phyloP scores from a whole-genome alignment of 441 rosid species.

The Brassica hybrid region DNA sequence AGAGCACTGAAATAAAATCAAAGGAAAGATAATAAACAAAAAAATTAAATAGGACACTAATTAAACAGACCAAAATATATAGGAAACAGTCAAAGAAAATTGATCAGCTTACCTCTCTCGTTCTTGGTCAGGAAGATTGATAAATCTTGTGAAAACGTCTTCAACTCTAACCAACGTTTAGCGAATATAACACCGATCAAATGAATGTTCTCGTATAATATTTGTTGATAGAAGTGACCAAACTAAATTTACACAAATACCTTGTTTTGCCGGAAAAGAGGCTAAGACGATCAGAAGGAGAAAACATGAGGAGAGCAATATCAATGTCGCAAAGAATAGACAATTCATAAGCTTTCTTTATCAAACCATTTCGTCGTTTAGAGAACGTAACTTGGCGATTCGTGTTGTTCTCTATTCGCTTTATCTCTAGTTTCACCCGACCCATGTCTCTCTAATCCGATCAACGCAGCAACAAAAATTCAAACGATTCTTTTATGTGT shows the following conservation, averaged over 20 bases:
- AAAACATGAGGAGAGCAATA: conserved; percentile 69
- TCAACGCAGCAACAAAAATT: not conserved
- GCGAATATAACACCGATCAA: not conserved
- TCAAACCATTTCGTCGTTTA: conserved; percentile 75
- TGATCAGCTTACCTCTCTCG: too few relatives aligned
- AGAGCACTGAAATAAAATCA: conserved; percentile 17
- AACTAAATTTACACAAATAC: conserved; percentile 22
- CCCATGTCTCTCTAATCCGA: conserved; percentile 48
- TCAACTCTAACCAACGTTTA: too few relatives aligned
- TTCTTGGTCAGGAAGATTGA: too few relatives aligned
- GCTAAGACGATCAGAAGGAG: conserved; percentile 59
- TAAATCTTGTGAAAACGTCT: too few relatives aligned
- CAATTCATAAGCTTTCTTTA: conserved; percentile 76
- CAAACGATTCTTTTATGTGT: too few relatives aligned
- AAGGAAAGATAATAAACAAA: not conserved
- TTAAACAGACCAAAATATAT: too few relatives aligned
- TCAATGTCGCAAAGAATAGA: conserved; percentile 71
- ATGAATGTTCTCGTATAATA: not conserved
- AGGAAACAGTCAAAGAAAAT: too few relatives aligned
- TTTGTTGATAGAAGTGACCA: not conserved
- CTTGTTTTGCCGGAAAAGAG: conserved; percentile 64
- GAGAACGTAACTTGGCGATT: conserved; percentile 71
- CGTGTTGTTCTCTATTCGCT: conserved; percentile 59
- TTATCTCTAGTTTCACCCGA: conserved; percentile 63
- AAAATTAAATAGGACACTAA: too few relatives aligned